phyloP scores from a whole-genome alignment of 768 basidiomycete genomes.

The Mycena alexandri region DNA sequence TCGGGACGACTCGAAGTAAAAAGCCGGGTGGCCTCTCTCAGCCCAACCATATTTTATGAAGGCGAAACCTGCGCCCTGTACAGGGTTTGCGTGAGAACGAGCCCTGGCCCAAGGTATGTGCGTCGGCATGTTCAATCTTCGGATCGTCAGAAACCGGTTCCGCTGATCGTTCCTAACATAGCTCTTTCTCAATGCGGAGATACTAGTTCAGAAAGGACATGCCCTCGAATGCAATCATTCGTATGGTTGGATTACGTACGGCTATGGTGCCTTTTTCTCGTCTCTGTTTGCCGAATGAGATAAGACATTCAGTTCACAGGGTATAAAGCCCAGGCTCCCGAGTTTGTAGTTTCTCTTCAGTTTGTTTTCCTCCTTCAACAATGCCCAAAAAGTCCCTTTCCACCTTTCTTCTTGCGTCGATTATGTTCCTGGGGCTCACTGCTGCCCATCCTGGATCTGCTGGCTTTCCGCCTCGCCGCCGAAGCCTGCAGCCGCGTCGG shows the following conservation, averaged over 20 bases:
- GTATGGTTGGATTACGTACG: conserved; percentile 11
- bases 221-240: conserved; percentile 27
- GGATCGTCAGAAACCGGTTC: no score
- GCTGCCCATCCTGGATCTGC: conserved; percentile 7
- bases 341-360: conserved; percentile 14
- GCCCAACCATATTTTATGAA: no score
- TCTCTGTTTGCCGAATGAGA: conserved; percentile 12
- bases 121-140: no score
- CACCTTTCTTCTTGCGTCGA: conserved; percentile 18
- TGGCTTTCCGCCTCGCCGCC: conserved; percentile 14
- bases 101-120: no score
- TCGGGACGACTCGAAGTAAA: no score
- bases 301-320: conserved; percentile 2
- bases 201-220: conserved; percentile 21
- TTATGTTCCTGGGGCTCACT: conserved; percentile 20
- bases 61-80: no score
- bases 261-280: neutral
- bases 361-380: conserved; percentile 8
- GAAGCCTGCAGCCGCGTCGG: conserved; percentile 17
- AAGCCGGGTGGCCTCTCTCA: no score
- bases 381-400: conserved; percentile 23
- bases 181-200: conserved; percentile 25
- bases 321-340: conserved; percentile 31
- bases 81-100: no score
- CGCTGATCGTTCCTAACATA: conserved; percentile 22